Conservation (phyloP, 495 filamentous ascomycete species). For the Neurospora pannonica region DNA sequence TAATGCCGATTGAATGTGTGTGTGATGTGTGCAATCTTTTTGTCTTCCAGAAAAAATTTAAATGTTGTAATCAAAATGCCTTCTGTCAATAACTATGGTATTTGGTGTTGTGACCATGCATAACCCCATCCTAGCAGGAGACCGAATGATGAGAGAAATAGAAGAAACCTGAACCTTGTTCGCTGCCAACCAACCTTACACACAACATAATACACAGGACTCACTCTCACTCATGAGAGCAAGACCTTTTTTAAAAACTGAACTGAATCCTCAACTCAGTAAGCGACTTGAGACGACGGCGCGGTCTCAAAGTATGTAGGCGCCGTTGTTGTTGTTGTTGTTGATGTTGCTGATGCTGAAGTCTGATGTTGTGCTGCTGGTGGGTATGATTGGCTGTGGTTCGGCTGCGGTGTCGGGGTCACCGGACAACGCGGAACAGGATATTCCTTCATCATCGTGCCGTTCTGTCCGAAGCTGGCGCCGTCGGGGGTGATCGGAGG, state of each 20-base stretch:
- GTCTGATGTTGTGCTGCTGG: slow-evolving; percentile 14
- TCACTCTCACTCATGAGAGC: background rate
- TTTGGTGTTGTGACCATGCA: background rate
- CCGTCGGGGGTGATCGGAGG: slow-evolving; percentile 95
- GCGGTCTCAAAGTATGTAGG: slow-evolving; percentile 21
- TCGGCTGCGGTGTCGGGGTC: slow-evolving; percentile 40
- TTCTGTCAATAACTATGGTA: background rate
- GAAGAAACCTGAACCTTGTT: background rate
- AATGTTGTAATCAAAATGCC: background rate
- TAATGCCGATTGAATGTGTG: background rate
- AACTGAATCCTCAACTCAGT: background rate
- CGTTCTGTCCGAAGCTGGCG: slow-evolving; percentile 44
- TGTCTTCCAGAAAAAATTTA: background rate
- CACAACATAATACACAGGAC: background rate
- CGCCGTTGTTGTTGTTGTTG: slow-evolving; percentile 10
- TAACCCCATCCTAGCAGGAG: background rate
- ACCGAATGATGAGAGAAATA: background rate
- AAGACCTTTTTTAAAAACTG: background rate
- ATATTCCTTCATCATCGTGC: slow-evolving; percentile 37
- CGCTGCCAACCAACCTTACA: background rate
- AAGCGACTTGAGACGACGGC: background rate
- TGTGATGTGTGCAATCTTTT: background rate
- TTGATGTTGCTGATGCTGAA: background rate
- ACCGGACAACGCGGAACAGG: slow-evolving; percentile 41
- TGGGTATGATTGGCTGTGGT: slow-evolving; percentile 11